phyloP scores from a whole-genome alignment of 1,139 yeast genomes.

The Taiozyma sp. region DNA sequence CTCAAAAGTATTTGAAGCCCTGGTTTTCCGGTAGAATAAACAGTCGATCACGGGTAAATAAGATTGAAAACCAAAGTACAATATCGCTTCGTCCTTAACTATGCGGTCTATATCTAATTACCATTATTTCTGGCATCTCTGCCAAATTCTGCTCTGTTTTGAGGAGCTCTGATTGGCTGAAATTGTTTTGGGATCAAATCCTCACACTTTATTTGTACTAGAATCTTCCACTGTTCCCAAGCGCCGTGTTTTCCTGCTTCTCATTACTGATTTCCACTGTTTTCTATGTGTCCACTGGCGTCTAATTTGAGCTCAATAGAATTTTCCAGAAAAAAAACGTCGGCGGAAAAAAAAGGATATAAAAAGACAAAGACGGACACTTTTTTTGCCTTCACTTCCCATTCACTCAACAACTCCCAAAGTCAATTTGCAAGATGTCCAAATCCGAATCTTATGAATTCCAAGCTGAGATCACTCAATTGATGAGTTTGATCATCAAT shows the following conservation, averaged over 20 bases:
- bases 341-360: constrained; percentile 1
- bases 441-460: constrained; percentile 86
- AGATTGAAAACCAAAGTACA: no score
- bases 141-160: neutral
- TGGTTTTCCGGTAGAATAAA: no score
- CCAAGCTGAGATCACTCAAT: constrained; percentile 99
- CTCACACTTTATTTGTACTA: neutral
- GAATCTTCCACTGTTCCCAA: neutral
- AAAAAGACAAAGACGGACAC: neutral
- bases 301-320: neutral
- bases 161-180: neutral
- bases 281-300: neutral
- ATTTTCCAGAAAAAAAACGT: constrained; percentile 5
- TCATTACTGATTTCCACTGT: neutral
- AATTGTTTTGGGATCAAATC: no score
- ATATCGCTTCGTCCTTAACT: no score
- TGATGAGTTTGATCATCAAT: constrained; percentile 99
- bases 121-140: no score
- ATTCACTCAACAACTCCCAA: neutral
- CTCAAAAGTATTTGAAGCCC: no score
- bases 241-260: neutral
- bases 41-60: no score
- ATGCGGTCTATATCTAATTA: no score
- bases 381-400: neutral
- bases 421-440: constrained; percentile 39